These are phyloP conservation scores for Firmiana major DNA, from an alignment of 345 rosid genomes.

Conservation along the genomic window DNA sequence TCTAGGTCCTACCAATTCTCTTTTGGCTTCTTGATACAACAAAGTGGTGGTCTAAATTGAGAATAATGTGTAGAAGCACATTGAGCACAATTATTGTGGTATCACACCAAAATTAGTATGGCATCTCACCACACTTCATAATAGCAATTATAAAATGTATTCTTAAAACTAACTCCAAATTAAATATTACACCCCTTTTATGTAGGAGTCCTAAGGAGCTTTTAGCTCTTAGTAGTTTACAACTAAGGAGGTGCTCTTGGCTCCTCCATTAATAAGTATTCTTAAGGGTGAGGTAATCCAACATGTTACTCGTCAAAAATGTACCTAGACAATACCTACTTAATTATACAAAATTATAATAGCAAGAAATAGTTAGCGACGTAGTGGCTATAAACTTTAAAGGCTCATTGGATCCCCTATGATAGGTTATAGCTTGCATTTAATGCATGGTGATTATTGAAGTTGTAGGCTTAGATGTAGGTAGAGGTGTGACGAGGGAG, in stretches of 20 bases:
- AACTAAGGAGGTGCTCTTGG: not conserved
- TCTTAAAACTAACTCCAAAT: not conserved
- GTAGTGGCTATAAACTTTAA: not conserved
- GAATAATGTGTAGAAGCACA: not conserved
- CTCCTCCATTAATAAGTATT: not conserved
- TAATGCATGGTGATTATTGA: not conserved
- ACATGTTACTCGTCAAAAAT: not conserved
- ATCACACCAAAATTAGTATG: not conserved
- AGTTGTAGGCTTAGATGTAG: not conserved
- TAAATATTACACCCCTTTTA: not conserved
- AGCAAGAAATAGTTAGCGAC: not conserved
- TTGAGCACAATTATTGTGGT: not conserved
- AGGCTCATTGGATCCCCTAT: not conserved
- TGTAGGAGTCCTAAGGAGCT: not conserved
- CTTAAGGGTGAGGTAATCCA: not conserved
- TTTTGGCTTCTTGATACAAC: not conserved
- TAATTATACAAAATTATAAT: not conserved
- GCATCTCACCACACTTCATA: not conserved
- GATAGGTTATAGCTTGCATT: not conserved
- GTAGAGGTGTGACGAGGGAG: not conserved
- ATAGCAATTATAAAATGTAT: not conserved
- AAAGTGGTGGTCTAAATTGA: not conserved
- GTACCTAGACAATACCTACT: not conserved
- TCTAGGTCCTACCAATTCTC: not conserved
- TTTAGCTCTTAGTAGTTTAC: not conserved